These are phyloP conservation scores for Glycine latifolia DNA, from an alignment of 306 rosid genomes.

Conservation along the genomic window DNA sequence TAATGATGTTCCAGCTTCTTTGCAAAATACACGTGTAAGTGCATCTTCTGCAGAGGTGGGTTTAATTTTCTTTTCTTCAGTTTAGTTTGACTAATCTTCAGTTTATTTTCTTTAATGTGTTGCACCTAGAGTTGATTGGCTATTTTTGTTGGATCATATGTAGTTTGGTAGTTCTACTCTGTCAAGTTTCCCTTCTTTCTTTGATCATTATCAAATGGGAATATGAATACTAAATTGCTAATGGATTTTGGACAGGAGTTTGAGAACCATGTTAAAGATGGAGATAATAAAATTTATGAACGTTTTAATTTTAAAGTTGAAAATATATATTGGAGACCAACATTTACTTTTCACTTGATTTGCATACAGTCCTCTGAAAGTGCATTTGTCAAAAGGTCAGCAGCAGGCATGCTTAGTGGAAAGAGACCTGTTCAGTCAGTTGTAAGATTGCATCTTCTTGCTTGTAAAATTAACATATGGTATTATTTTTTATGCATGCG, in stretches of 20 bases:
- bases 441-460: constrained; percentile 62
- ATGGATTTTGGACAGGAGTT: background rate
- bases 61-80: background rate
- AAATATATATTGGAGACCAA: background rate
- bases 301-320: background rate
- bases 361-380: constrained; percentile 69
- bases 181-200: constrained; percentile 18
- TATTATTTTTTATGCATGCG: constrained; percentile 28
- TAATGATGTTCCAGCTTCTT: constrained; percentile 61
- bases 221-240: too few relatives aligned
- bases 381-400: constrained; percentile 79
- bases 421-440: constrained; percentile 88
- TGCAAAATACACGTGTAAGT: constrained; percentile 69
- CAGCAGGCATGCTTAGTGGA: constrained; percentile 99
- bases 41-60: constrained; percentile 69
- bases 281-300: background rate
- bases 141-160: background rate
- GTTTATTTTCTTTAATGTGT: constrained; percentile 8
- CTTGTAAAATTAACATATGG: constrained; percentile 28
- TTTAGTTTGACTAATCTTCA: constrained; percentile 20
- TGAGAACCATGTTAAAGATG: background rate
- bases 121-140: background rate
- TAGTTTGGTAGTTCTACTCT: background rate
- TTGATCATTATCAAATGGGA: background rate
- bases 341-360: constrained; percentile 29